Conservation (phyloP, 257 asterid genomes). For the Voacanga thouarsii region DNA sequence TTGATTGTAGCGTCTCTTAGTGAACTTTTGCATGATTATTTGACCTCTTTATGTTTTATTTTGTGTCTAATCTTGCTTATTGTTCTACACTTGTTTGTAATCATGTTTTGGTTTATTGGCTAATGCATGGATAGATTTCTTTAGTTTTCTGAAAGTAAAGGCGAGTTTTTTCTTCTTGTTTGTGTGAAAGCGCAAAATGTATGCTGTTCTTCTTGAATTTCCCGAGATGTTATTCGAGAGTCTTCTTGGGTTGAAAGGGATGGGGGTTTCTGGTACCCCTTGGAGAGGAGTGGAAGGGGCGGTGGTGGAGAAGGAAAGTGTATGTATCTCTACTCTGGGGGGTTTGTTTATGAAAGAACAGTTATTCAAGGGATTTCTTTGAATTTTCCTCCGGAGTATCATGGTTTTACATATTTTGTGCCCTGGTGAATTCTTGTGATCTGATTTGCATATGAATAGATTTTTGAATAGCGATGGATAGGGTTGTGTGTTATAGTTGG, state of each 20-base stretch:
- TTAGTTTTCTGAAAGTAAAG: not conserved
- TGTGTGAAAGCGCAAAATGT: not conserved
- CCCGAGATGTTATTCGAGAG: not conserved
- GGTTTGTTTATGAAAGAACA: not conserved
- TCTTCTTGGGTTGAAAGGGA: not conserved
- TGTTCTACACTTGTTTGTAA: not conserved
- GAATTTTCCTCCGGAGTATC: not conserved
- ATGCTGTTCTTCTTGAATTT: not conserved
- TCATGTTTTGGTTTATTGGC: not conserved
- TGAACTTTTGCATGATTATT: not conserved
- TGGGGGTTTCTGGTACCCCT: not conserved
- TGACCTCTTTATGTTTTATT: not conserved
- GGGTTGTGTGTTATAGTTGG: not conserved
- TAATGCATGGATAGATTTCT: not conserved
- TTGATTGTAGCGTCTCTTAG: not conserved
- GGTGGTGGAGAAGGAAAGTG: not conserved
- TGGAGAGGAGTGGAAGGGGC: not conserved
- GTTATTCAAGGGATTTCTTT: not conserved
- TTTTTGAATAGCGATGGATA: not conserved
- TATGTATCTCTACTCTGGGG: not conserved
- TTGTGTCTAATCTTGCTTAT: not conserved
- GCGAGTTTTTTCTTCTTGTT: not conserved
- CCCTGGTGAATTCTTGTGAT: conserved; percentile 1
- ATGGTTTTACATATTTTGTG: not conserved
- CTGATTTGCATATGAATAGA: not conserved